Evolutionary conservation across 2,329 filamentous ascomycete species (phyloP), one percentile per base, ranked within the genome.

Genomic region (Pseudopyricularia cyperi): DNA sequence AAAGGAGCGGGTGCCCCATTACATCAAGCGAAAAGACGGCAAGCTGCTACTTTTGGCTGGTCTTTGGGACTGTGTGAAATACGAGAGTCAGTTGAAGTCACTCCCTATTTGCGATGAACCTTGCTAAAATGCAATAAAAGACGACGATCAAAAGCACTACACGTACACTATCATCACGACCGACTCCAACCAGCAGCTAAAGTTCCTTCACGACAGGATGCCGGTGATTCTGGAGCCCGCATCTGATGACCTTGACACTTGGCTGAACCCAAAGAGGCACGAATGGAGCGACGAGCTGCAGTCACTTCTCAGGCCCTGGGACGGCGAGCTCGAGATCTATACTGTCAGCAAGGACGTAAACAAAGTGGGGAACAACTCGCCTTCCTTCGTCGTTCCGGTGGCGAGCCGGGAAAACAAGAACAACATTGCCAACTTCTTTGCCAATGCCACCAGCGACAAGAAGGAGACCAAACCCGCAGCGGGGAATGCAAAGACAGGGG

Each of bases 111-210:
- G 3, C 26, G 17, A 35, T 28, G 12, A 24, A 11, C 17, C 4
- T n/a, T 30, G n/a, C 35, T 5, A 15, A 24, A 14, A 30, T 30
- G 24, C 24, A 6, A 44, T 12, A 3, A 60, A 46, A 64, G 80
- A 76, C 49, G 76, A 78, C 2, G 74, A 80, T 3, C 76, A 87
- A 56, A 87, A 84, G 64, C 69, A 82, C 5, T 96, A 91, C 64
- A 94, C 89, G 0, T 98, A 95, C 66, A 91, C 90, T 2, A 81
- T 98, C 63, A 91, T 97, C 65, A 98, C 93, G 1, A 97, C 91
- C 1, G 78, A 84, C 55, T 87, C 89, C 7, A 95, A 91, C 61
- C 73, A 82, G 56, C 85, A 91, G 63, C 73, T 97, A 48, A 82
- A 75, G 28, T 97, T 95, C 58, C 72, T 98, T 17, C 93, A 98